Evolutionary conservation across 805 yeast species (phyloP).

Genomic region (Metschnikowia rubicola): DNA sequence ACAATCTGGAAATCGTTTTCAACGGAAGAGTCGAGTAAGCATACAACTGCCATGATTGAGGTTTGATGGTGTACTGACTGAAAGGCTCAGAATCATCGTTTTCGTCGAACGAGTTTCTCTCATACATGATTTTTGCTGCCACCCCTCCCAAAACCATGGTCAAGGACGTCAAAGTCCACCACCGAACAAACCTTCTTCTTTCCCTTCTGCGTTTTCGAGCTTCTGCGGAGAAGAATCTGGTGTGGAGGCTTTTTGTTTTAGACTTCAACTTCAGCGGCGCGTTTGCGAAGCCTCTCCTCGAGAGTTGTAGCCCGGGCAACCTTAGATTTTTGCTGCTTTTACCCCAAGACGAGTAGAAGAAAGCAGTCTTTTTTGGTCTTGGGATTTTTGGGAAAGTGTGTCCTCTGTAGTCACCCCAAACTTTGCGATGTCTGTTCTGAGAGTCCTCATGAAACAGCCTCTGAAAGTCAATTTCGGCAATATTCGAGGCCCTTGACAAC

Average conservation of each 20-base stretch:
- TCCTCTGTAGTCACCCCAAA: constrained; percentile 31
- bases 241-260: constrained; percentile 36
- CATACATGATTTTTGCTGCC: constrained; percentile 44
- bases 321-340: constrained; percentile 14
- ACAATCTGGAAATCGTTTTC: constrained; percentile 83
- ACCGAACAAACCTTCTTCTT: constrained; percentile 40
- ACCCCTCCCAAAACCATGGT: constrained; percentile 54
- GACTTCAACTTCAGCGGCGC: constrained; percentile 35
- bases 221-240: constrained; percentile 41
- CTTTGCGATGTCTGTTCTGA: constrained; percentile 16
- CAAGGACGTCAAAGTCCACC: constrained; percentile 56
- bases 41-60: constrained; percentile 85
- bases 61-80: constrained; percentile 47
- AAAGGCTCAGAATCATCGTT: constrained; percentile 24
- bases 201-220: constrained; percentile 39
- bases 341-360: constrained; percentile 48
- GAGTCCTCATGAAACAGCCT: constrained; percentile 12
- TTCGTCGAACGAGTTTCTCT: constrained; percentile 27
- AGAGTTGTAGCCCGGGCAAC: constrained; percentile 21
- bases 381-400: constrained; percentile 49
- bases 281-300: constrained; percentile 31
- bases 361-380: constrained; percentile 51
- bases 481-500: constrained; percentile 37
- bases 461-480: constrained; percentile 32
- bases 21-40: constrained; percentile 88